Percentiles rank a stretch among this genome's conserved stretches.
phyloP scores from a whole-genome alignment of 2,329 filamentous ascomycete species.

The Tolypocladium sp. region DNA sequence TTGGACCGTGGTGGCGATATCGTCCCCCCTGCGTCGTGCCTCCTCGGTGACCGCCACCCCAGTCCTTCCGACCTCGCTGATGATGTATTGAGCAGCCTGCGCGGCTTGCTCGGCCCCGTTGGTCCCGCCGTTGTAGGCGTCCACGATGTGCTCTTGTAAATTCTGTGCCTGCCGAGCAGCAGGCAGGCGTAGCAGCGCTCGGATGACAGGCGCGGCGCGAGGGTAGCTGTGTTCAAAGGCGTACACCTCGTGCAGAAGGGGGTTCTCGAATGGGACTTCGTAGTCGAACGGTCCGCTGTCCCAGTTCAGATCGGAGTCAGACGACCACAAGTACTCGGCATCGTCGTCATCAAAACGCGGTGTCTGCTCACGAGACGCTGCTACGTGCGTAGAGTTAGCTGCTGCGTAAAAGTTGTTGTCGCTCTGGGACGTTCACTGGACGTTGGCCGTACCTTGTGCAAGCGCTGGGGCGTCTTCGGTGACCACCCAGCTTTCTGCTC shows the following conservation, averaged over 20 bases:
- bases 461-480: too few species aligned
- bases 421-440: too few species aligned
- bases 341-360: constrained; percentile 2
- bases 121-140: neutral
- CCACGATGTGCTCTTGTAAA: neutral
- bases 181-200: neutral
- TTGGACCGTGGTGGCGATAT: neutral
- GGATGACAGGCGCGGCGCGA: neutral
- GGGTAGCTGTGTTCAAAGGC: constrained; percentile 1
- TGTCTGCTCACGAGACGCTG: neutral
- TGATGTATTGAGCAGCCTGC: neutral
- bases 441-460: too few species aligned
- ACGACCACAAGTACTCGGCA: neutral
- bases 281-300: constrained; percentile 2
- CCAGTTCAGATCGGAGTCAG: constrained; percentile 1
- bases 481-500: too few species aligned
- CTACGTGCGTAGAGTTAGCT: too few species aligned
- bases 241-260: neutral
- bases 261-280: constrained; percentile 2
- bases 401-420: too few species aligned
- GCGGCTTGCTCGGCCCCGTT: neutral
- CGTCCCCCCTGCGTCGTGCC: neutral
- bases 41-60: neutral
- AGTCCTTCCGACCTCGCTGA: neutral
- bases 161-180: neutral